Evolutionary conservation across 2,329 filamentous ascomycete species (phyloP), one percentile per base, ranked within the genome.

Genomic region (Keithomyces neogunnii): DNA sequence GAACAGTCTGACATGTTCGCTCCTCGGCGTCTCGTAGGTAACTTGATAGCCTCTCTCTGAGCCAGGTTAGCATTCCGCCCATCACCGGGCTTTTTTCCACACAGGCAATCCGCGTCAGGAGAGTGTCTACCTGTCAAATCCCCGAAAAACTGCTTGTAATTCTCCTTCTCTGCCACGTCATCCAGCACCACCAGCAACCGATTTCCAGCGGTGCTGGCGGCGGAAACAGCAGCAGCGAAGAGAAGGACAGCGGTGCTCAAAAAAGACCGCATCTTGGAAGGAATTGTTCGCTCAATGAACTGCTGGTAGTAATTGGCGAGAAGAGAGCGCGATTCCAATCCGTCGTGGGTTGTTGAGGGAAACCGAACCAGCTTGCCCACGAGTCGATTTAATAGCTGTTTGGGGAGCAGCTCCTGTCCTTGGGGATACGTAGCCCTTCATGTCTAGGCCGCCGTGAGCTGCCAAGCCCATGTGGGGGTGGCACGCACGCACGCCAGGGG

Each of bases 121-220:
- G n/a, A 35, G 6, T 35, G 6, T 35, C 65, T 74, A 88, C 88
- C 76, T 65, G 81, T 76, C 53, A 93, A 69, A 65, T 90, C 86
- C 51, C 77, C 79, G 57, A 90, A 75, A 68, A 97, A 92, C 62
- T 84, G 86, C 53, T 87, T 88, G 71, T 96, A 99, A 59, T 80
- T 80, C 60, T 80, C 80, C 76, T 91, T 89, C 65, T 96, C 89
- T 42, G 81, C 78, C 56, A 82, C 76, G 61, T 95, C 86, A 63
- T 97, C 92, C 49, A 96, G 71, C 53, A 99, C 80, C 55, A 95
- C 90, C 63, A 99, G 76, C 69, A 97, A 71, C 65, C 89, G 81
- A 69, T 80, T 81, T 54, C 92, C 93, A 47, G 82, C 78, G 56
- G 84, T 85, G 74, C 91, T 96, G 63, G 86, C 72, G 52, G 90